Evolutionary conservation across 768 basidiomycete genomes (phyloP).

Genomic region (Panaeolus papilionaceus): DNA sequence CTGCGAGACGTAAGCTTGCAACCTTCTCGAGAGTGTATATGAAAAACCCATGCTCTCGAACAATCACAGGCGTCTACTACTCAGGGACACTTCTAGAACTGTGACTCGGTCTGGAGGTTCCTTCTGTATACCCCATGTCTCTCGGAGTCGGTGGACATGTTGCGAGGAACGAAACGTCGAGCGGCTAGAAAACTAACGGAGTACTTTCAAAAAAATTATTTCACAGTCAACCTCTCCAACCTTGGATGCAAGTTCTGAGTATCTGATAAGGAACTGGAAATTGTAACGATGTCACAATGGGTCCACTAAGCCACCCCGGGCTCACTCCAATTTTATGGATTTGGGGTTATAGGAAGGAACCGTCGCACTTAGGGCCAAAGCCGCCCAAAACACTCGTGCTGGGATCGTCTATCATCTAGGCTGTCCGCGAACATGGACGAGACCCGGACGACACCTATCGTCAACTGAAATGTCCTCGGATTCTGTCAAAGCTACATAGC

Average conservation of each 20-base stretch:
- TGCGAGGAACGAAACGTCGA: no score
- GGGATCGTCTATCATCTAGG: not conserved
- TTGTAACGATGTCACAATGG: not conserved
- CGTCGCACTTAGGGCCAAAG: not conserved
- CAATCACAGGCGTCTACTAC: not conserved
- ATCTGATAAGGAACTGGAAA: not conserved
- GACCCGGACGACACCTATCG: not conserved
- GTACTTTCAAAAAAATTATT: not conserved
- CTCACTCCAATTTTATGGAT: not conserved
- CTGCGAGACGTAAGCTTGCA: no score
- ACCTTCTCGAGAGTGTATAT: no score
- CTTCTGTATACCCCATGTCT: no score
- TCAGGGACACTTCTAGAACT: no score
- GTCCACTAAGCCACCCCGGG: not conserved
- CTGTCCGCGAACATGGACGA: constrained; percentile 1
- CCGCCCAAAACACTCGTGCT: constrained; percentile 1
- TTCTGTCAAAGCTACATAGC: not conserved
- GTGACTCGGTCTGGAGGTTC: no score
- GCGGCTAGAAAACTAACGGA: not conserved
- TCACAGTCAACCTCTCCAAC: not conserved
- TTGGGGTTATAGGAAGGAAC: not conserved
- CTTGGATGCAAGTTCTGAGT: not conserved
- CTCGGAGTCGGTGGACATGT: no score
- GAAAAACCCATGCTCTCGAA: not conserved
- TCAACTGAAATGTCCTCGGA: constrained; percentile 10